Evolutionary conservation across 2,329 filamentous ascomycete species (phyloP).

Genomic region (Malbranchea zuffiana): DNA sequence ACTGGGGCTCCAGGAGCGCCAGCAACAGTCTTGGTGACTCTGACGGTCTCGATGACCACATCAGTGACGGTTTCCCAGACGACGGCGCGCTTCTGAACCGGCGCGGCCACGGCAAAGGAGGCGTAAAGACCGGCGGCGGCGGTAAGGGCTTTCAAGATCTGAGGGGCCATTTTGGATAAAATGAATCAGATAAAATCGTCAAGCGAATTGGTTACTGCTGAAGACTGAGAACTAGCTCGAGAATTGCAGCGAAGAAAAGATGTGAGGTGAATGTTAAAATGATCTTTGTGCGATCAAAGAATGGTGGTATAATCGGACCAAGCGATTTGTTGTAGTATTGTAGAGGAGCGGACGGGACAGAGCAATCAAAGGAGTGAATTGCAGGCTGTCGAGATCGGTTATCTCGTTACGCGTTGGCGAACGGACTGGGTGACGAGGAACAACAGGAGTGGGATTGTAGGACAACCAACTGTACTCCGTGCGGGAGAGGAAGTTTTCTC

Average conservation of each 20-base stretch:
- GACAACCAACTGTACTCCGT: too few relatives aligned
- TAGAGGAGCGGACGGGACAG: neutral
- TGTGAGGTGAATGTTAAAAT: neutral
- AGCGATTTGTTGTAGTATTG: constrained; percentile 6
- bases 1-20: constrained; percentile 41
- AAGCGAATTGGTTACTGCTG: neutral
- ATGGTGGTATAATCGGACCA: constrained; percentile 14
- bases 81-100: constrained; percentile 11
- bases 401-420: neutral
- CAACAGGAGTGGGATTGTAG: too few relatives aligned
- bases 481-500: constrained; percentile 3
- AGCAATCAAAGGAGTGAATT: constrained; percentile 11
- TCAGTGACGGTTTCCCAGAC: constrained; percentile 16
- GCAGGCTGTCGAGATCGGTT: neutral
- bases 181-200: neutral
- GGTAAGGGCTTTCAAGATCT: constrained; percentile 15
- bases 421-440: too few relatives aligned
- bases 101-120: constrained; percentile 12
- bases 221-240: constrained; percentile 9
- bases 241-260: neutral
- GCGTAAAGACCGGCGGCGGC: constrained; percentile 15
- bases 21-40: constrained; percentile 31
- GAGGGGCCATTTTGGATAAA: constrained; percentile 14
- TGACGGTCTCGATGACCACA: constrained; percentile 24
- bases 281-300: neutral